Conservation (phyloP, 495 filamentous ascomycete species). For the Aeminium ludgeri region DNA sequence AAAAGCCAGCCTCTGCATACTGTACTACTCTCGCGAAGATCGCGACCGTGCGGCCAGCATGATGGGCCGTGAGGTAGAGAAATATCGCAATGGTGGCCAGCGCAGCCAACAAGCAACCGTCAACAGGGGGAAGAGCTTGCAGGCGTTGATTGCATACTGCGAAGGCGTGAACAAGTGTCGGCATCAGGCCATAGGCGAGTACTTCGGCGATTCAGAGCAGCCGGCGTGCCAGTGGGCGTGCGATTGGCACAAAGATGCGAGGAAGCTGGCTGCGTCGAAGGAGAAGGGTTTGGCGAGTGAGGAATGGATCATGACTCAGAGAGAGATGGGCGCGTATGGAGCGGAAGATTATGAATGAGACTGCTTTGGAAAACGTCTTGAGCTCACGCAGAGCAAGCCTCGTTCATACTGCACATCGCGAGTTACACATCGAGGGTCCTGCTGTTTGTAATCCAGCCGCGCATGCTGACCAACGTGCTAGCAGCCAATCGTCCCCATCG, state of each 20-base stretch:
- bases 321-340: conserved; percentile 35
- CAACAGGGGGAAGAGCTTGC: conserved; percentile 21
- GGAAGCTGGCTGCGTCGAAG: conserved; percentile 46
- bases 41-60: conserved; percentile 46
- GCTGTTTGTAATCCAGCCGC: too few relatives aligned
- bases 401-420: too few relatives aligned
- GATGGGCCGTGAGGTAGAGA: conserved; percentile 21
- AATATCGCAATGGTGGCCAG: conserved; percentile 20
- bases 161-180: conserved; percentile 57
- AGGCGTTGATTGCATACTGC: conserved; percentile 56
- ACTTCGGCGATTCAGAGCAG: conserved; percentile 52
- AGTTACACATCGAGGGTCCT: too few relatives aligned
- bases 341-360: conserved; percentile 16
- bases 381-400: too few relatives aligned
- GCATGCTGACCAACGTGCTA: too few relatives aligned
- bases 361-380: too few relatives aligned
- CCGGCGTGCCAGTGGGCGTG: conserved; percentile 69
- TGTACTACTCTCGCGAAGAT: conserved; percentile 79
- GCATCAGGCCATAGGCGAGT: conserved; percentile 58
- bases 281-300: conserved; percentile 44
- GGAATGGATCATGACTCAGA: conserved; percentile 59
- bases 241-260: conserved; percentile 69
- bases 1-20: conserved; percentile 64
- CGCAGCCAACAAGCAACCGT: conserved; percentile 2
- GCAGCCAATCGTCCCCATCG: too few relatives aligned